A percentile compares a stretch with the other conserved stretches of the same genome.
phyloP scores from a whole-genome alignment of 257 asterid genomes.

The Solanum bulbocastanum region DNA sequence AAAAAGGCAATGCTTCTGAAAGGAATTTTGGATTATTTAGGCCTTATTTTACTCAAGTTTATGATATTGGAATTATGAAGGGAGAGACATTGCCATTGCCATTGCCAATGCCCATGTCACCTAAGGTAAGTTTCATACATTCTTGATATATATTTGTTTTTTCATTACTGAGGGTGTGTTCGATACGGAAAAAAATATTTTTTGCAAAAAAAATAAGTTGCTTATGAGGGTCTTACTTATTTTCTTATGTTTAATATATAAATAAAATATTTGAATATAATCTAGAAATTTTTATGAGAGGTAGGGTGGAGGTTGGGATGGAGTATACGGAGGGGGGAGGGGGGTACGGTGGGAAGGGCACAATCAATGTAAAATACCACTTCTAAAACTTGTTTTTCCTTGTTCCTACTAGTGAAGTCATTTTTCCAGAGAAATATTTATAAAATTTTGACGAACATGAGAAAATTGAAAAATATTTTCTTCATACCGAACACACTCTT shows the following conservation, averaged over 20 bases:
- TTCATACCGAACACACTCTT: neutral
- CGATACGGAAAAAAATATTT: too few relatives aligned
- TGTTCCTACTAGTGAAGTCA: neutral
- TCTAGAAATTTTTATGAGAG: neutral
- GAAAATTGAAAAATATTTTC: too few relatives aligned
- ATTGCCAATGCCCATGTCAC: neutral
- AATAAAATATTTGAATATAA: too few relatives aligned
- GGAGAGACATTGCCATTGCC: slow-evolving; percentile 7
- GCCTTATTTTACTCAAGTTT: slow-evolving; percentile 59
- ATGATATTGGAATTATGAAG: slow-evolving; percentile 56
- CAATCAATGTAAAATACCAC: too few relatives aligned
- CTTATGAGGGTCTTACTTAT: neutral
- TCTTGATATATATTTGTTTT: neutral
- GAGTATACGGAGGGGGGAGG: too few relatives aligned
- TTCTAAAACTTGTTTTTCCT: too few relatives aligned
- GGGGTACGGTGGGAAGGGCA: neutral
- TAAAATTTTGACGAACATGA: neutral
- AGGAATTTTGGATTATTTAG: slow-evolving; percentile 72
- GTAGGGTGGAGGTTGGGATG: neutral
- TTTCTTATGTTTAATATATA: neutral
- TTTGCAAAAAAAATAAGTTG: too few relatives aligned
- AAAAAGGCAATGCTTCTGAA: slow-evolving; percentile 43
- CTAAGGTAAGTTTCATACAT: neutral
- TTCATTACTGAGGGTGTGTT: neutral
- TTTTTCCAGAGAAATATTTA: neutral